Evolutionary conservation across 1,284 basidiomycete genomes (phyloP).

Genomic region (Trametes versicolor): DNA sequence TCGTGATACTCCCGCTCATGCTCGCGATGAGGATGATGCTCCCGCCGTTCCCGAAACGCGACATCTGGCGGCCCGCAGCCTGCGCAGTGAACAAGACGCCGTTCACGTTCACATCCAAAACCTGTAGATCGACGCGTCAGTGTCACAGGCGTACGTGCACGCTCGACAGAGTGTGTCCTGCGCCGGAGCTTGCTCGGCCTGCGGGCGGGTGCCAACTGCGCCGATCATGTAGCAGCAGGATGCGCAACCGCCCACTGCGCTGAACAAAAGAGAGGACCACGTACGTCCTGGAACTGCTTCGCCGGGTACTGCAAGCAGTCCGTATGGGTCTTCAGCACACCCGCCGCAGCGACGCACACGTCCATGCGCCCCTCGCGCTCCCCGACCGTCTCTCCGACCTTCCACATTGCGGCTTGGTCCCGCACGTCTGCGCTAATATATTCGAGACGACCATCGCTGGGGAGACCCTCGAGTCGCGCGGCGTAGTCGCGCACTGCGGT

Average conservation of each 20-base stretch:
- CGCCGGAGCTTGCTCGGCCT: background rate
- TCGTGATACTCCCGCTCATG: constrained; percentile 89
- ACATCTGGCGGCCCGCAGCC: constrained; percentile 83
- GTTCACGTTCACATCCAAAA: constrained; percentile 80
- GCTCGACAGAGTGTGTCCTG: background rate
- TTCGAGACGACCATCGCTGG: constrained; percentile 59
- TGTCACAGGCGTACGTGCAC: background rate
- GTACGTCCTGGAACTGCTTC: constrained; percentile 74
- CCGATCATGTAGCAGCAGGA: background rate
- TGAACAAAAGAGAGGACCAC: constrained; percentile 23
- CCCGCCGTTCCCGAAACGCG: constrained; percentile 72
- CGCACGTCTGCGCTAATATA: constrained; percentile 75
- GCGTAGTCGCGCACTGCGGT: constrained; percentile 63
- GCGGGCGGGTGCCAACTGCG: constrained; percentile 1
- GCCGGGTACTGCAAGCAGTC: constrained; percentile 78
- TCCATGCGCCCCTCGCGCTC: constrained; percentile 74
- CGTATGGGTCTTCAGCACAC: constrained; percentile 60
- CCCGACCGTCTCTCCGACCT: constrained; percentile 65
- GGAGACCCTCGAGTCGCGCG: constrained; percentile 50
- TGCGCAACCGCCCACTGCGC: background rate
- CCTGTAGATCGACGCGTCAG: constrained; percentile 48
- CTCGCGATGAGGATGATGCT: constrained; percentile 88
- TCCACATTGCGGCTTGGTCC: constrained; percentile 67
- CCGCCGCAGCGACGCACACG: constrained; percentile 78
- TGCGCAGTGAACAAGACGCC: constrained; percentile 85